phyloP scores from a whole-genome alignment of 345 rosid species.

The Garcia nutans region DNA sequence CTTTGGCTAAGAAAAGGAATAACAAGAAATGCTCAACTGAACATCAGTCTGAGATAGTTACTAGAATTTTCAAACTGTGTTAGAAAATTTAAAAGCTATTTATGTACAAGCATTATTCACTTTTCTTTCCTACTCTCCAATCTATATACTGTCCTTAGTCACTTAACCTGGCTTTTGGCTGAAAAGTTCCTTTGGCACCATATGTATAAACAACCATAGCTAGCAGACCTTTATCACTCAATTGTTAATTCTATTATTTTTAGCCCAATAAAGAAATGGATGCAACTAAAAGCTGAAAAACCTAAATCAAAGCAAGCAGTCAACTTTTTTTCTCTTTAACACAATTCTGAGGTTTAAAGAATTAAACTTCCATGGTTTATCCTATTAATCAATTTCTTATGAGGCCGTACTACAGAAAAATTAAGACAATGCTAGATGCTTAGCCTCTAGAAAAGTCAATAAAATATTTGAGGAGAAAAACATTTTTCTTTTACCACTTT shows the following conservation, averaged over 20 bases:
- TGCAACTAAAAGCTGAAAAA: neutral
- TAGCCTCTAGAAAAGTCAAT: neutral
- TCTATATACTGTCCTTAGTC: neutral
- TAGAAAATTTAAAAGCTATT: neutral
- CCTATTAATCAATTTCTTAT: neutral
- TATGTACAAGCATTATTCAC: neutral
- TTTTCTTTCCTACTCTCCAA: neutral
- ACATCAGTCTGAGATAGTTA: neutral
- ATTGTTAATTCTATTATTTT: neutral
- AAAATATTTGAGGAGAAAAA: conserved; percentile 11
- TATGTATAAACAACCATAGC: neutral
- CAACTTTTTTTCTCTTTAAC: neutral
- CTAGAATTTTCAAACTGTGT: neutral
- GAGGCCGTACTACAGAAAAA: conserved; percentile 7
- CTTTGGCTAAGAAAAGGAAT: neutral
- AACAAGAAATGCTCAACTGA: neutral
- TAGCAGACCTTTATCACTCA: neutral
- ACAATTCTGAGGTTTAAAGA: neutral
- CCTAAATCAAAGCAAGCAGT: neutral
- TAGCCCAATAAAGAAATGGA: neutral
- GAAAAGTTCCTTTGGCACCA: neutral
- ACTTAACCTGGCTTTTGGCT: neutral
- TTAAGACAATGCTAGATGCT: neutral
- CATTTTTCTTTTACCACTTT: conserved; percentile 50
- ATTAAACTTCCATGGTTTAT: neutral